Base-by-base conservation (phyloP, 345 rosid genomes). In the Streptanthus diversifolius region DNA sequence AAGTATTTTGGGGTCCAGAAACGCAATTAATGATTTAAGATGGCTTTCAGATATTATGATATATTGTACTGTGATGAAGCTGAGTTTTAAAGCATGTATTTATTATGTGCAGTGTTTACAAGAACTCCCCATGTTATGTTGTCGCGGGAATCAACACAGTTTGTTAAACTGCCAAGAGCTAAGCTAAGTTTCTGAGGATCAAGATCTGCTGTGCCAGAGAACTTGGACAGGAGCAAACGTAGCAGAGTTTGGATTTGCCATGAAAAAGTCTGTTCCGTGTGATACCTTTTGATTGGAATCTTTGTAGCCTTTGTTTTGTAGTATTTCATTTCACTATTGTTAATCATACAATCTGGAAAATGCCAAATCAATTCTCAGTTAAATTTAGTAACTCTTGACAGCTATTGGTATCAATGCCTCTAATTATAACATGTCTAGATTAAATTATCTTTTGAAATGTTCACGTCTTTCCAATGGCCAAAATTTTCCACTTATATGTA, bases 171-270 rank as follows among this genome's bases (percentile, higher is more conserved):
- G 45, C 53, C 61, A 59, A 74, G 78, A 66, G 74, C 48, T 60
- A 52, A 40, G 68, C 22, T 61, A 43, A 44, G 75, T 60, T 62
- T 69, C 18, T 62, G 59, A 74, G 47, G 68, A 74, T 67, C 68
- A 59, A 32, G 73, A 39, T 69, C 51, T 61, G 64, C 35, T 62
- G 51, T n/a, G 51, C 25, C 27, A 54, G 57, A 69, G 65, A 30
- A 62, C 52, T 69, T 75, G 63, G 57, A 62, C 22, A 69, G 35
- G 65, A 75, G 41, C 70, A 61, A 49, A 61, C 21, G 12, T 75
- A n/a, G 41, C 70, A 61, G 79, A 62, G 79, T 76, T 69, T 68
- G 64, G 52, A 68, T 54, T 75, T 62, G 65, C 52, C 69, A 51
- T 68, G 21, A 32, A 43, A 18, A 41, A 32, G 8, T 53, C 8